Evolutionary conservation across 2,329 filamentous ascomycete species (phyloP).

Genomic region (Harringtonia lauricola): DNA sequence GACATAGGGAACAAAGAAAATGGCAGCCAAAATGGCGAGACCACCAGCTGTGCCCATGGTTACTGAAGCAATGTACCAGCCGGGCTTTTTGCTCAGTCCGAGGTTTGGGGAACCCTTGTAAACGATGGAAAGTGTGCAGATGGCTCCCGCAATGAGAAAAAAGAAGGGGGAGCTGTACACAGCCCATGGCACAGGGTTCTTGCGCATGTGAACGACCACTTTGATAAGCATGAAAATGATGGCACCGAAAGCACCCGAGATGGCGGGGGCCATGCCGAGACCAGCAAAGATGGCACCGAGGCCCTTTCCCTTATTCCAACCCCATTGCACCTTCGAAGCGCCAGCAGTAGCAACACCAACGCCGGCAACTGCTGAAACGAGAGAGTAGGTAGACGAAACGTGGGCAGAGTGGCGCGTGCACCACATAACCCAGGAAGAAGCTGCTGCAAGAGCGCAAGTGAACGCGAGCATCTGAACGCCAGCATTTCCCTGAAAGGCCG

Average conservation of each 20-base stretch:
- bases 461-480: slow-evolving; percentile 60
- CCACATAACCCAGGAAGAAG: slow-evolving; percentile 70
- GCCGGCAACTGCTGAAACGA: slow-evolving; percentile 57
- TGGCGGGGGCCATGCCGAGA: slow-evolving; percentile 58
- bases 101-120: slow-evolving; percentile 70
- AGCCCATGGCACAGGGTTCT: slow-evolving; percentile 61
- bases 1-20: slow-evolving; percentile 67
- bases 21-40: slow-evolving; percentile 43
- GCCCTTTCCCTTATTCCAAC: slow-evolving; percentile 57
- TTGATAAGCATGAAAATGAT: slow-evolving; percentile 66
- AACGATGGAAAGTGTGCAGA: slow-evolving; percentile 68
- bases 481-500: slow-evolving; percentile 47
- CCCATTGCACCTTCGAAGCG: slow-evolving; percentile 52
- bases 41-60: slow-evolving; percentile 53
- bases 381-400: slow-evolving; percentile 62
- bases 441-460: slow-evolving; percentile 51
- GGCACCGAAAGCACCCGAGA: slow-evolving; percentile 53
- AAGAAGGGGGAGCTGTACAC: slow-evolving; percentile 64
- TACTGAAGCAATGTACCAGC: slow-evolving; percentile 55
- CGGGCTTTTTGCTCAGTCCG: slow-evolving; percentile 52
- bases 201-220: slow-evolving; percentile 57
- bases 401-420: slow-evolving; percentile 64
- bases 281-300: slow-evolving; percentile 63
- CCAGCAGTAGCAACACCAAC: slow-evolving; percentile 59
- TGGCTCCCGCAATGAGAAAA: slow-evolving; percentile 63